Conservation (phyloP, 805 yeast genomes). For the Lachancea kluyveri region DNA sequence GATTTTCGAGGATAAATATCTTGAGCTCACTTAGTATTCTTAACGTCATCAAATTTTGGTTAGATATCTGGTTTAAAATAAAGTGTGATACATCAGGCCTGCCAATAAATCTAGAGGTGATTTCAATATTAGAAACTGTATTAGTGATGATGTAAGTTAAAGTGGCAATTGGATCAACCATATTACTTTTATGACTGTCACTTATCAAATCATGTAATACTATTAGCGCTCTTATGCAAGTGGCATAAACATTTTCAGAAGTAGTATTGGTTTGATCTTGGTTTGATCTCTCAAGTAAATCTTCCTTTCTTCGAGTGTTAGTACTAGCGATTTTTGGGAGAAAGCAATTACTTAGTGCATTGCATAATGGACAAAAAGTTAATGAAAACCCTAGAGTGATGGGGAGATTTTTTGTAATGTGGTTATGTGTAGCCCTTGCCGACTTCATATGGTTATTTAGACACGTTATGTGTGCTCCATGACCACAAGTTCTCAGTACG, state of each 20-base stretch:
- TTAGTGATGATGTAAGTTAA: conserved; percentile 38
- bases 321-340: conserved; percentile 48
- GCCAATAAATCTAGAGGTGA: conserved; percentile 48
- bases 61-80: conserved; percentile 51
- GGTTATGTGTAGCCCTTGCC: conserved; percentile 51
- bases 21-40: conserved; percentile 41
- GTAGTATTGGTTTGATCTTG: background rate
- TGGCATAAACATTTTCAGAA: conserved; percentile 3
- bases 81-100: conserved; percentile 33
- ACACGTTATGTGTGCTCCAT: conserved; percentile 85
- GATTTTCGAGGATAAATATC: conserved; percentile 3
- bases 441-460: conserved; percentile 56
- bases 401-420: conserved; percentile 77
- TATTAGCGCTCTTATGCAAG: conserved; percentile 16
- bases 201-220: conserved; percentile 14
- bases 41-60: conserved; percentile 54
- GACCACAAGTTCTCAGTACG: conserved; percentile 66
- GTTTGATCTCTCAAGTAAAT: conserved; percentile 7
- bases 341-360: conserved; percentile 76
- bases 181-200: background rate
- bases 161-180: conserved; percentile 17
- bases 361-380: conserved; percentile 86
- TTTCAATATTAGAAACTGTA: conserved; percentile 60
- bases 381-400: conserved; percentile 67
- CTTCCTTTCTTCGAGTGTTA: conserved; percentile 5